A percentile compares a stretch with the other conserved stretches of the same genome.
Evolutionary conservation across 768 basidiomycete genomes (phyloP).

Genomic region (Phylloporus sp.): DNA sequence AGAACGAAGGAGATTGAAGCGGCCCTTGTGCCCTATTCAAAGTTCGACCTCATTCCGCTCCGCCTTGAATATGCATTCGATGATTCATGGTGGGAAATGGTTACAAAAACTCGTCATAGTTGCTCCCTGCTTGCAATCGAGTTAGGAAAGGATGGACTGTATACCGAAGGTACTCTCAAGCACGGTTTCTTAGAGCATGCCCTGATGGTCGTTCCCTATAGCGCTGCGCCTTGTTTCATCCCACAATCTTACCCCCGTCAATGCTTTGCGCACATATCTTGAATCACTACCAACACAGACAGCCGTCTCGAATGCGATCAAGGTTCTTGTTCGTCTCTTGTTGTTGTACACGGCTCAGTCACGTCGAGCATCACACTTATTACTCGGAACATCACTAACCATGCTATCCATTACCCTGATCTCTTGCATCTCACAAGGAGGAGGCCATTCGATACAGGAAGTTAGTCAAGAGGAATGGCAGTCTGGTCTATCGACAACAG

Average conservation of each 20-base stretch:
- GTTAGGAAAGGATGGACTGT: conserved; percentile 50
- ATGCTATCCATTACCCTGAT: conserved; percentile 72
- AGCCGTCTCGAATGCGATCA: conserved; percentile 56
- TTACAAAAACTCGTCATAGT: conserved; percentile 33
- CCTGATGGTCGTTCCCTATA: conserved; percentile 10
- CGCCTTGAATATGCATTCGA: conserved; percentile 76
- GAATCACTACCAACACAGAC: conserved; percentile 71
- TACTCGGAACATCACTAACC: conserved; percentile 78
- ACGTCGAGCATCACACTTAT: conserved; percentile 64
- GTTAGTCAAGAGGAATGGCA: conserved; percentile 73
- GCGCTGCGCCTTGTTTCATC: conserved; percentile 21
- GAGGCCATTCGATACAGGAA: conserved; percentile 65
- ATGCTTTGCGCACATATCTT: conserved; percentile 48
- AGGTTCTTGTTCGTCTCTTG: conserved; percentile 61
- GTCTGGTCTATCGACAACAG: conserved; percentile 18
- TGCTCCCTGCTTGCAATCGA: conserved; percentile 40
- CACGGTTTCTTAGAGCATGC: background rate
- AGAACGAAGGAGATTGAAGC: conserved; percentile 48
- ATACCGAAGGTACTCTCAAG: conserved; percentile 24
- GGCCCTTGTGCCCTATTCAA: conserved; percentile 45
- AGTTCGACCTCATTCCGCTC: conserved; percentile 57
- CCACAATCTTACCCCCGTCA: conserved; percentile 18
- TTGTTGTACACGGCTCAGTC: conserved; percentile 62
- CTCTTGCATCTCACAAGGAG: conserved; percentile 70
- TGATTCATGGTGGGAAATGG: conserved; percentile 55